Conservation (phyloP, 2,329 filamentous ascomycete species). For the Claviceps pazoutovae region DNA sequence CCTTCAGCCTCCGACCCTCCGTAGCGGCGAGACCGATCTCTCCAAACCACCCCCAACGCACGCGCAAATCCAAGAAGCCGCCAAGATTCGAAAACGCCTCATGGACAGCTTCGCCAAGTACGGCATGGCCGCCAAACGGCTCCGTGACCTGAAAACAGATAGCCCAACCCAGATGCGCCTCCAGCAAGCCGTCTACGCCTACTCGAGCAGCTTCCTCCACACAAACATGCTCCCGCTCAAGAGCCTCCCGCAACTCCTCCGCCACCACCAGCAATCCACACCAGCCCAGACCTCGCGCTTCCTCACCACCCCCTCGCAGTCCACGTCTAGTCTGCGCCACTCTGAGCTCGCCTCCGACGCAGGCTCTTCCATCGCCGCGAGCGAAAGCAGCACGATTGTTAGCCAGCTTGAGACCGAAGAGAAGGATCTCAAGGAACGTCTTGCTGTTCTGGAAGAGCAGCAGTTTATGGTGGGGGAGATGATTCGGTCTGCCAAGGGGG, state of each 20-base stretch:
- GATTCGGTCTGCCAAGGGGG: constrained; percentile 62
- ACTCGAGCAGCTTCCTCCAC: constrained; percentile 72
- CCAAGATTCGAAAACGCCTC: constrained; percentile 76
- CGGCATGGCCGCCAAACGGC: constrained; percentile 63
- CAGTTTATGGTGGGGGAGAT: constrained; percentile 79
- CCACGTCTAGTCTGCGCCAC: constrained; percentile 28
- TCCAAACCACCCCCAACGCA: constrained; percentile 34
- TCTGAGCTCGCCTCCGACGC: constrained; percentile 35
- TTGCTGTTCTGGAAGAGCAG: constrained; percentile 83
- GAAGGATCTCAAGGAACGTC: constrained; percentile 61
- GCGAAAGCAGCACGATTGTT: constrained; percentile 39
- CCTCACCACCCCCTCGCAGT: constrained; percentile 21
- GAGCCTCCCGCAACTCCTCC: constrained; percentile 52
- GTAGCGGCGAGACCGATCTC: constrained; percentile 23
- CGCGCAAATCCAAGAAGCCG: constrained; percentile 68
- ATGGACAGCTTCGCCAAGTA: constrained; percentile 86
- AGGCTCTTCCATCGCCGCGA: constrained; percentile 26
- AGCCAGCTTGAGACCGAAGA: constrained; percentile 65
- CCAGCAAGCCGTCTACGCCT: constrained; percentile 69
- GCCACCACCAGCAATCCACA: constrained; percentile 14
- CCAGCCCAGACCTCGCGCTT: constrained; percentile 16
- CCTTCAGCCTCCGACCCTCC: constrained; percentile 44
- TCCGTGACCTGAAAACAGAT: constrained; percentile 63
- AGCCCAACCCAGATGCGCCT: constrained; percentile 60
- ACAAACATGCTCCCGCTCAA: constrained; percentile 84